phyloP scores from a whole-genome alignment of 1,139 yeast genomes.

The Yamadazyma dushanensis region DNA sequence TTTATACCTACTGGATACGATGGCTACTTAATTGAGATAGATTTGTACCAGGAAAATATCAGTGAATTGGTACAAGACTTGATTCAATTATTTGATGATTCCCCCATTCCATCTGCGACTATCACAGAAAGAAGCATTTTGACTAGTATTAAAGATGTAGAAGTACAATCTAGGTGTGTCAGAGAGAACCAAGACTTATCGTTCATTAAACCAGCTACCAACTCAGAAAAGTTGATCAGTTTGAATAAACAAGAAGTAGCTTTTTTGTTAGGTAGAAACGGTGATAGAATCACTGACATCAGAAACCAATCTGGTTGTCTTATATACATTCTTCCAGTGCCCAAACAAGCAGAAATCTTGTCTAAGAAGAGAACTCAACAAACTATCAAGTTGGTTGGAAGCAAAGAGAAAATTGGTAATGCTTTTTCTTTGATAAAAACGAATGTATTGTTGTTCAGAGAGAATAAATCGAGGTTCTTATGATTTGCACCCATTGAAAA shows the following conservation, averaged over 20 bases:
- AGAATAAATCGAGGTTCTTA: conserved; percentile 9
- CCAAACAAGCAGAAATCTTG: conserved; percentile 8
- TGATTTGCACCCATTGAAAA: conserved; percentile 9
- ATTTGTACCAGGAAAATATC: conserved; percentile 11
- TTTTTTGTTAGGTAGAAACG: conserved; percentile 30
- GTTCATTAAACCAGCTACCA: conserved; percentile 2
- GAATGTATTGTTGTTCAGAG: conserved; percentile 10
- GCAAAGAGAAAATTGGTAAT: conserved; percentile 16
- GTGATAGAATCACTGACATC: conserved; percentile 24
- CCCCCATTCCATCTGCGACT: not conserved
- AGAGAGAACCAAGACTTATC: not conserved
- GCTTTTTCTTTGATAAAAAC: conserved; percentile 19
- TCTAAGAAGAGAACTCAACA: conserved; percentile 13
- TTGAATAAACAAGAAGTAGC: conserved; percentile 26
- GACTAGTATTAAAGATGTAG: conserved; percentile 7
- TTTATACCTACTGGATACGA: conserved; percentile 14
- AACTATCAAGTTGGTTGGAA: conserved; percentile 17
- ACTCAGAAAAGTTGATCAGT: conserved; percentile 8
- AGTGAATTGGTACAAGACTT: conserved; percentile 8
- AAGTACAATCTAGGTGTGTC: not conserved
- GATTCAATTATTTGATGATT: conserved; percentile 6
- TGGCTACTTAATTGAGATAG: conserved; percentile 13
- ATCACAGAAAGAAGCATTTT: conserved; percentile 2
- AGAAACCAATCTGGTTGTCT: conserved; percentile 28
- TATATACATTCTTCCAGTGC: conserved; percentile 24